These are phyloP conservation scores for Tolypocladium sp. DNA, from an alignment of 2,329 filamentous ascomycete species.

Conservation along the genomic window DNA sequence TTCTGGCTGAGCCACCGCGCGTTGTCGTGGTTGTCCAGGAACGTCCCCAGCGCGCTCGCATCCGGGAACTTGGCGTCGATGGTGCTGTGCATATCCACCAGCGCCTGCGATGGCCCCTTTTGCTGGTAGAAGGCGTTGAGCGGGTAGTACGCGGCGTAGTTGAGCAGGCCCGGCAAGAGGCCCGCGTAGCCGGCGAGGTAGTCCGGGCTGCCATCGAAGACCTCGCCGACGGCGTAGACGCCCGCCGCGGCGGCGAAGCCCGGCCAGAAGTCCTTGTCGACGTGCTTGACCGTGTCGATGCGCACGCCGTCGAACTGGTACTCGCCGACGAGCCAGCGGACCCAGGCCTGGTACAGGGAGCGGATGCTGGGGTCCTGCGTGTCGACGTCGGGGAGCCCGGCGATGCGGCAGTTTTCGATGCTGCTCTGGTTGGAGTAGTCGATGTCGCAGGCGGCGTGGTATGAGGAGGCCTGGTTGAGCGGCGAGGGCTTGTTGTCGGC, in stretches of 20 bases:
- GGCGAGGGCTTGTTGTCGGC: slow-evolving; percentile 29
- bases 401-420: slow-evolving; percentile 41
- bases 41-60: slow-evolving; percentile 36
- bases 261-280: slow-evolving; percentile 49
- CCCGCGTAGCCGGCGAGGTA: slow-evolving; percentile 44
- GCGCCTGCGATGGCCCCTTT: slow-evolving; percentile 24
- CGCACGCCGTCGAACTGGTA: slow-evolving; percentile 55
- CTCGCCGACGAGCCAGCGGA: slow-evolving; percentile 44
- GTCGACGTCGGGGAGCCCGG: slow-evolving; percentile 53
- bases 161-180: slow-evolving; percentile 48
- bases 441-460: slow-evolving; percentile 50
- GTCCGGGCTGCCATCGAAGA: slow-evolving; percentile 41
- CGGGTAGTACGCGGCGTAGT: slow-evolving; percentile 45
- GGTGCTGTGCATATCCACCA: slow-evolving; percentile 28
- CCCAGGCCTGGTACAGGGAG: slow-evolving; percentile 47
- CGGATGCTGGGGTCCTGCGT: slow-evolving; percentile 43
- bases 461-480: slow-evolving; percentile 45
- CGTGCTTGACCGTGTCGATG: slow-evolving; percentile 54
- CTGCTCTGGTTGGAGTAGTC: slow-evolving; percentile 42
- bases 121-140: slow-evolving; percentile 30
- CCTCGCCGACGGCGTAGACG: slow-evolving; percentile 53
- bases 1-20: slow-evolving; percentile 42
- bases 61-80: slow-evolving; percentile 30
- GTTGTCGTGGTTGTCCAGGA: slow-evolving; percentile 52
- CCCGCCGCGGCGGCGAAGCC: slow-evolving; percentile 43